Conservation (phyloP, 2,329 filamentous ascomycete genomes). For the Aspergillus sp. region DNA sequence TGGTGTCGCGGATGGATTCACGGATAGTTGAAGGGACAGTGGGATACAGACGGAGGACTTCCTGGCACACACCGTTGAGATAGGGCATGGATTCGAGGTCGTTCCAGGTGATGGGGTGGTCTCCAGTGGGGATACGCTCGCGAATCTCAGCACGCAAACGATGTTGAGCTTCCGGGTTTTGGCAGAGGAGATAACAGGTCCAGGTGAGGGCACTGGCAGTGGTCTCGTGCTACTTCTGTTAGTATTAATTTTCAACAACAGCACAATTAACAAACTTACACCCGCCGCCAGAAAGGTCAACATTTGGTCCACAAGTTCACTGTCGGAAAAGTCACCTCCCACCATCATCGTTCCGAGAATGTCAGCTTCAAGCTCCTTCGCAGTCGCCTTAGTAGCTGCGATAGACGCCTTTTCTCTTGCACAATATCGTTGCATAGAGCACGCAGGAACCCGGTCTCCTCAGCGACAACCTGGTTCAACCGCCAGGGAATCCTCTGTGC, state of each 20-base stretch:
- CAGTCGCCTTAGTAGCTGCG: slow-evolving; percentile 31
- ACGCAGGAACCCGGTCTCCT: slow-evolving; percentile 27
- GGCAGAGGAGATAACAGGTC: slow-evolving; percentile 50
- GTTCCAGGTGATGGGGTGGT: slow-evolving; percentile 18
- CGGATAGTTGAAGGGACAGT: slow-evolving; percentile 38
- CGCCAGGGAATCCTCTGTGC: slow-evolving; percentile 41
- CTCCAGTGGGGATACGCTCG: slow-evolving; percentile 37
- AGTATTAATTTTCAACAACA: slow-evolving; percentile 1
- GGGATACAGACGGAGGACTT: slow-evolving; percentile 55
- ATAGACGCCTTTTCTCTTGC: slow-evolving; percentile 26
- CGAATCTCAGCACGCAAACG: slow-evolving; percentile 50
- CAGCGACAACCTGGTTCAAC: slow-evolving; percentile 24
- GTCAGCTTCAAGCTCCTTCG: slow-evolving; percentile 28
- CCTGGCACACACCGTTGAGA: slow-evolving; percentile 71
- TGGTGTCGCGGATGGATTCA: slow-evolving; percentile 38
- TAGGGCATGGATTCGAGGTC: slow-evolving; percentile 67
- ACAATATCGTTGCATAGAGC: slow-evolving; percentile 31
- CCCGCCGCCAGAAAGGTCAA: slow-evolving; percentile 39
- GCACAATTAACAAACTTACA: slow-evolving; percentile 11
- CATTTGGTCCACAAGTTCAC: slow-evolving; percentile 38
- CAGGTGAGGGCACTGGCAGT: slow-evolving; percentile 52
- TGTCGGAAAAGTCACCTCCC: slow-evolving; percentile 33
- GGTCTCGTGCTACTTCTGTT: slow-evolving; percentile 45
- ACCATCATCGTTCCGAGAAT: slow-evolving; percentile 36
- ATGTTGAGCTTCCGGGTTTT: slow-evolving; percentile 44